Percentiles rank a stretch among this genome's conserved stretches.
Conservation (phyloP, 331 rosid genomes). For the Stylosanthes scabra region DNA sequence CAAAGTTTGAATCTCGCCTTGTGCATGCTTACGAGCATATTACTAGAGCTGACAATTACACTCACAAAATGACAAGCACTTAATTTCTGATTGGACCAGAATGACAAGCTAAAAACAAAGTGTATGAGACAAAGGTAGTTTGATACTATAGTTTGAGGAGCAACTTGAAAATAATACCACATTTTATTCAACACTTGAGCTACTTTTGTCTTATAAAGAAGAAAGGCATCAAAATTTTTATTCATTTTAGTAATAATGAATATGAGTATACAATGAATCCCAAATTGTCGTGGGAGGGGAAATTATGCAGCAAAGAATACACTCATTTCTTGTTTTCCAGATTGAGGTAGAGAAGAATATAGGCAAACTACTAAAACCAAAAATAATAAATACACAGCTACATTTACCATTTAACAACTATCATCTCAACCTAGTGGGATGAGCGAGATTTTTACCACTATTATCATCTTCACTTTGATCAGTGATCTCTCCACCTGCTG, state of each 20-base stretch:
- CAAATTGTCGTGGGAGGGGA: constrained; percentile 41
- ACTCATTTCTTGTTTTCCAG: constrained; percentile 37
- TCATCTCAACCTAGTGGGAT: constrained; percentile 59
- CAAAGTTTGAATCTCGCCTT: no score
- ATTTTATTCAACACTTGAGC: constrained; percentile 34
- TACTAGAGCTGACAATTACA: constrained; percentile 45
- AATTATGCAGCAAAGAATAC: constrained; percentile 15
- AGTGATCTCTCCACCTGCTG: constrained; percentile 54
- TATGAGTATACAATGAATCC: constrained; percentile 44
- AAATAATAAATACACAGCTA: constrained; percentile 43
- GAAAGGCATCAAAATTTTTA: constrained; percentile 35
- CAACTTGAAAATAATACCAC: constrained; percentile 31
- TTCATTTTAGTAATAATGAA: constrained; percentile 43
- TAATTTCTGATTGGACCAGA: constrained; percentile 24
- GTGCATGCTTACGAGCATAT: constrained; percentile 31
- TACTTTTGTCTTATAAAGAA: constrained; percentile 37
- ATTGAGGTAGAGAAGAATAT: constrained; percentile 44
- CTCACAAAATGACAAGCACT: constrained; percentile 32
- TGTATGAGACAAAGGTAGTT: constrained; percentile 16
- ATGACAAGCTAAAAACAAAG: constrained; percentile 13
- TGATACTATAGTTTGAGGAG: constrained; percentile 33
- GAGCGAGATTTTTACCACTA: constrained; percentile 43
- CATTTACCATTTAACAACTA: constrained; percentile 35
- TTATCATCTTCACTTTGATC: constrained; percentile 64
- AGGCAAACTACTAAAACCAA: constrained; percentile 36